Conservation (phyloP, 208 protist species). For the Trypanosomatidae sp. region DNA sequence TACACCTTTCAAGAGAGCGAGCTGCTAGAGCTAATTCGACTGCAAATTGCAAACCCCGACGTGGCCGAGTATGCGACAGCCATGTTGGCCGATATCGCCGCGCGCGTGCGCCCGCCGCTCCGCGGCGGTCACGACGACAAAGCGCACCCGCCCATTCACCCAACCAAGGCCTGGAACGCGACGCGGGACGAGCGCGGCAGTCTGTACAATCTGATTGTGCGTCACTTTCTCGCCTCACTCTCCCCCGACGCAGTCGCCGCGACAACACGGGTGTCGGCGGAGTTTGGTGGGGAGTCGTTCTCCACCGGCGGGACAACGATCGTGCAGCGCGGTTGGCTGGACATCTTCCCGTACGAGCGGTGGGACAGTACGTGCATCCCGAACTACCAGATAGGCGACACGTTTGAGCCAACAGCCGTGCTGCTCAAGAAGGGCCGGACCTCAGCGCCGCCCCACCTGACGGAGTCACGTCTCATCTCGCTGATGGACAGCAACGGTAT, state of each 20-base stretch:
- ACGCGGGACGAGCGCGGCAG: slow-evolving; percentile 49
- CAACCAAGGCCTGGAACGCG: slow-evolving; percentile 76
- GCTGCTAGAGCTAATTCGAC: slow-evolving; percentile 75
- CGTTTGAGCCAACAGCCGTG: slow-evolving; percentile 88
- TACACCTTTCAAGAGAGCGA: slow-evolving; percentile 91
- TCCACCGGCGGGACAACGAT: slow-evolving; percentile 89
- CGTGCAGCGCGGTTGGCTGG: slow-evolving; percentile 93
- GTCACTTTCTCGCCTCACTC: slow-evolving; percentile 98
- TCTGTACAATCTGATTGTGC: slow-evolving; percentile 96
- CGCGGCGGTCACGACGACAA: slow-evolving; percentile 96
- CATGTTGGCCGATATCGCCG: slow-evolving; percentile 50
- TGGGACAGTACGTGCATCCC: slow-evolving; percentile 93
- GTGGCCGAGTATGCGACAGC: slow-evolving; percentile 56
- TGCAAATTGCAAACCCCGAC: slow-evolving; percentile 64
- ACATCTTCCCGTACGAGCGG: slow-evolving; percentile 90
- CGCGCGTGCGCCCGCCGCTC: slow-evolving; percentile 91
- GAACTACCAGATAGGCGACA: slow-evolving; percentile 86
- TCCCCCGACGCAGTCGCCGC: slow-evolving; percentile 90
- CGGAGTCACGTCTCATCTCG: slow-evolving; percentile 97
- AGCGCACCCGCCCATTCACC: slow-evolving; percentile 99
- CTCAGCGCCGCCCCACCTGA: slow-evolving; percentile 91
- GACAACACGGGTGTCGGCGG: slow-evolving; percentile 82
- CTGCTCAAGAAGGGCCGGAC: slow-evolving; percentile 82
- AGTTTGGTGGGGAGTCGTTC: slow-evolving; percentile 87
- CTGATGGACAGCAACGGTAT: slow-evolving; percentile 98